Evolutionary conservation across 345 rosid genomes (phyloP), one percentile per base, ranked within the genome.

Genomic region (Erucastrum elatum): DNA sequence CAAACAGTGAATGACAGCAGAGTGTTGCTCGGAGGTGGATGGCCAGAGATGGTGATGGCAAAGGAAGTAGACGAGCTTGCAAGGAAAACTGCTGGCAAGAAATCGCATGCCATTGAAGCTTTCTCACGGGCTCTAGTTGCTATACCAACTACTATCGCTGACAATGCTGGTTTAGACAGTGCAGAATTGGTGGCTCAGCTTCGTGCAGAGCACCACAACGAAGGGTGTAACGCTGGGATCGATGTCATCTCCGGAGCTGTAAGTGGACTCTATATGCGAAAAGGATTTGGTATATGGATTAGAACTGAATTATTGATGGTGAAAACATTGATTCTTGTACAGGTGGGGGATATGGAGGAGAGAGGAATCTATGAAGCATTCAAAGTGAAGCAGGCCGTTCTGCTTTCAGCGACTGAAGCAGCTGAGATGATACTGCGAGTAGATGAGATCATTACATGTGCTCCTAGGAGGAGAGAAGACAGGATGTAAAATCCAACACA

Each of bases 1-100:
- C 98, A 93, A 84, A 95, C 97, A 2, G 98, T 95, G 33, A 93
- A 90, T 64, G 99, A 95, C 86, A 84, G 88, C 64, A 85, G 99
- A 81, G 98, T 95, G 37, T 79, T 95, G 74, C 91, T 91, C 34
- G 99, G 99, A 75, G 99, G 99, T 71, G 99, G 99, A 77, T 95
- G 99, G 98, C 99, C 99, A 13, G 99, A 95, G 91, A 93, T 95
- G 99, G 86, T 91, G 62, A 95, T 91, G 99, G 96, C 99, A 11
- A 93, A 90, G 87, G 99, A 87, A 70, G 99, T 95, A 58, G 97
- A 95, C 80, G 94, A 93, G 83, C 88, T 95, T 64, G 99, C 99
- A 62, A 88, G 94, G 2, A 89, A 85, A 77, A 93, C 99, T 59
- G 93, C 99, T 51, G 99, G 99, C 83, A 95, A 95, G 82, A 95